These are phyloP conservation scores for Nemania sp. DNA, from an alignment of 2,329 filamentous ascomycete species.

Conservation along the genomic window DNA sequence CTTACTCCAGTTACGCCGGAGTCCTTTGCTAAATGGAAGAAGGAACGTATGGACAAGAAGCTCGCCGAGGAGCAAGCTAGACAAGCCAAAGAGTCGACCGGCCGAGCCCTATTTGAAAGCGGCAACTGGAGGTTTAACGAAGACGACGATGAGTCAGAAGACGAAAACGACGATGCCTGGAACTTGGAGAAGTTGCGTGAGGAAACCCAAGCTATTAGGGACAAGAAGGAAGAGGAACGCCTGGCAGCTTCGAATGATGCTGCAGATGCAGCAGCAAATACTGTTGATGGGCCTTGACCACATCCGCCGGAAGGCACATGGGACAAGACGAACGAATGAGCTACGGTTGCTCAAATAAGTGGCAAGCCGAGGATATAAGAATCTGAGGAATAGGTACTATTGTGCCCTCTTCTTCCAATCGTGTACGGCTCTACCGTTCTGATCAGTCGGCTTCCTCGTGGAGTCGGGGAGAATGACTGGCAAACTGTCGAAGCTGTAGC, in stretches of 20 bases:
- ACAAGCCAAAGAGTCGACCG: conserved; percentile 92
- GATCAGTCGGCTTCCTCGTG: conserved; percentile 24
- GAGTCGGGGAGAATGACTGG: conserved; percentile 26
- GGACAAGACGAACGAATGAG: conserved; percentile 15
- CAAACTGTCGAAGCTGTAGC: conserved; percentile 13
- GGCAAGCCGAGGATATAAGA: conserved; percentile 23
- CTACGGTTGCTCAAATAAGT: conserved; percentile 20
- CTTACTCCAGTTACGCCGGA: conserved; percentile 94
- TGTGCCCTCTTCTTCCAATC: conserved; percentile 17
- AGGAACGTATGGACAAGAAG: conserved; percentile 92
- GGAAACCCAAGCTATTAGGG: conserved; percentile 79
- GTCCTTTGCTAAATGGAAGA: conserved; percentile 95
- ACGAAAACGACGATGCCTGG: conserved; percentile 62
- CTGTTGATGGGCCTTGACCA: conserved; percentile 45
- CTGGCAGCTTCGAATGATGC: conserved; percentile 44
- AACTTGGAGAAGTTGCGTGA: conserved; percentile 80
- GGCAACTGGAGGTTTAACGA: conserved; percentile 82
- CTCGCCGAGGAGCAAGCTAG: conserved; percentile 88
- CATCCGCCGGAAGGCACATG: background rate
- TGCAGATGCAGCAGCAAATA: conserved; percentile 36
- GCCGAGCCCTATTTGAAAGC: conserved; percentile 92
- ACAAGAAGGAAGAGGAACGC: conserved; percentile 77
- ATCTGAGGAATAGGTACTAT: conserved; percentile 4
- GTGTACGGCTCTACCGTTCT: conserved; percentile 13
- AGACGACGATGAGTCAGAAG: conserved; percentile 63